Conservation (phyloP, 108 stramenopile species). For the Tribonema minus region DNA sequence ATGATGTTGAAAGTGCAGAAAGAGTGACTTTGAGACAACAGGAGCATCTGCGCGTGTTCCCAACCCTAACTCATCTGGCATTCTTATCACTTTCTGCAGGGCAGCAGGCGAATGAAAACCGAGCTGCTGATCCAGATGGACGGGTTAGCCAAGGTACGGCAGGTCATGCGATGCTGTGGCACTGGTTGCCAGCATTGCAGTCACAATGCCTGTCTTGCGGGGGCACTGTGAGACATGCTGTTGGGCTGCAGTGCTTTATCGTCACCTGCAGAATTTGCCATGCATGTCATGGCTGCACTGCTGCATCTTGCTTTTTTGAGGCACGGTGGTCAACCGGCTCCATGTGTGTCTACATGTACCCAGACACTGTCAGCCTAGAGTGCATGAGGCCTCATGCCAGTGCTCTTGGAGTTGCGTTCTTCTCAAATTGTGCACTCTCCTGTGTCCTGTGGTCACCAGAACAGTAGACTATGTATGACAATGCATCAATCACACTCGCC, state of each 20-base stretch:
- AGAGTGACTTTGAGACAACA: too few species aligned
- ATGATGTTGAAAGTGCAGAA: too few species aligned
- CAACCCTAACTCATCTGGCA: too few species aligned
- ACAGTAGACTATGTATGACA: too few species aligned
- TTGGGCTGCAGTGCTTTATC: neutral
- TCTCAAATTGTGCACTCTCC: neutral
- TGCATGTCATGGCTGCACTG: too few species aligned
- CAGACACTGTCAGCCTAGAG: neutral
- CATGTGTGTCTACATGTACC: too few species aligned
- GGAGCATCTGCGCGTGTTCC: too few species aligned
- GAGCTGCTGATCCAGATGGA: slow-evolving; percentile 89
- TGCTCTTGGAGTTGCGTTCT: neutral
- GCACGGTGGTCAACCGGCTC: too few species aligned
- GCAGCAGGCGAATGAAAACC: slow-evolving; percentile 73
- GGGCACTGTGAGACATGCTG: neutral
- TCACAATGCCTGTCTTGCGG: neutral
- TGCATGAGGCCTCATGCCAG: neutral
- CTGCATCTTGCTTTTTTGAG: too few species aligned
- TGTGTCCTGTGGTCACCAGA: neutral
- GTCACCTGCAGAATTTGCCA: neutral
- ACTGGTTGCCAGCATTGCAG: neutral
- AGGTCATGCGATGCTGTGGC: neutral
- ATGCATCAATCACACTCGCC: too few species aligned
- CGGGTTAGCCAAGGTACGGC: slow-evolving; percentile 54
- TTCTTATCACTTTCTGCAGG: too few species aligned